Conservation (phyloP, 306 rosid species). For the Casuarina cunninghamiana region DNA sequence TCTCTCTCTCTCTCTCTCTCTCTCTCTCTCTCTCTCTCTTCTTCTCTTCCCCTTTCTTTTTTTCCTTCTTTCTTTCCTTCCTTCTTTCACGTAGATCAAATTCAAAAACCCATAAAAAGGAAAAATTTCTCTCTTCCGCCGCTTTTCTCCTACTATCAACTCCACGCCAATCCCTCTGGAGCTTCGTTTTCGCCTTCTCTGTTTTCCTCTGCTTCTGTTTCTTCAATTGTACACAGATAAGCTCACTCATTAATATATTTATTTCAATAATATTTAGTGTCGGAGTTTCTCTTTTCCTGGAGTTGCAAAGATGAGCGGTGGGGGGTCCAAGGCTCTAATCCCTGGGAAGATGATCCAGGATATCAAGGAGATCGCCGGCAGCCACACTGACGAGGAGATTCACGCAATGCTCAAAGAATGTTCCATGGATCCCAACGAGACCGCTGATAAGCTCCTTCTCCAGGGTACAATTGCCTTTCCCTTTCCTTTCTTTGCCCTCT, state of each 20-base stretch:
- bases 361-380: slow-evolving; percentile 82
- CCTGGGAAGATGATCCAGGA: slow-evolving; percentile 77
- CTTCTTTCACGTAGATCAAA: slow-evolving; percentile 45
- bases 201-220: slow-evolving; percentile 6
- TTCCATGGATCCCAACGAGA: slow-evolving; percentile 98
- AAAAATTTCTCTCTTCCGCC: too few species aligned
- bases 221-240: neutral
- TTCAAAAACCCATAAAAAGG: slow-evolving; percentile 40
- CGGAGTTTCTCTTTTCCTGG: slow-evolving; percentile 22
- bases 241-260: slow-evolving; percentile 5
- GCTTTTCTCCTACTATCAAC: slow-evolving; percentile 31
- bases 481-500: neutral
- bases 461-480: slow-evolving; percentile 58
- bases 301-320: slow-evolving; percentile 62
- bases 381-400: slow-evolving; percentile 85
- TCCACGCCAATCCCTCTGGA: slow-evolving; percentile 30
- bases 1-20: too few species aligned
- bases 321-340: slow-evolving; percentile 86
- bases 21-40: neutral
- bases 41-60: neutral
- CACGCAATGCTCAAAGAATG: slow-evolving; percentile 96
- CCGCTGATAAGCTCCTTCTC: slow-evolving; percentile 81
- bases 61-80: slow-evolving; percentile 5
- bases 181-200: slow-evolving; percentile 19
- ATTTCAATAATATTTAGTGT: slow-evolving; percentile 9